Evolutionary conservation across 2,329 filamentous ascomycete genomes (phyloP).

Genomic region (Amauroascus verrucosus): DNA sequence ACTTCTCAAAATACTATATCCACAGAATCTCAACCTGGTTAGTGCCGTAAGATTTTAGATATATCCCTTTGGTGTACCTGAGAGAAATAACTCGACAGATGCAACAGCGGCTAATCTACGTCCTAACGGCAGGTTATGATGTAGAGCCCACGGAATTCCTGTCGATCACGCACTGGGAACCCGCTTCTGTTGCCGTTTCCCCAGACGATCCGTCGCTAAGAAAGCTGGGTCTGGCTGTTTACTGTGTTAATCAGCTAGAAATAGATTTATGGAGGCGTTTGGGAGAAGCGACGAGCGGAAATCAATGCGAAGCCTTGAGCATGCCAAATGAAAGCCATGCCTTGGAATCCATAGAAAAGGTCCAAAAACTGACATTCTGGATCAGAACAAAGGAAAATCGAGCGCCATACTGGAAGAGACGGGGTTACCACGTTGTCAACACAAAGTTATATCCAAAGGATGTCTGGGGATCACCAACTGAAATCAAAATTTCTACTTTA

Average conservation of each 20-base stretch:
- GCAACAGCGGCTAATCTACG: neutral
- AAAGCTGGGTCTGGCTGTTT: conserved; percentile 10
- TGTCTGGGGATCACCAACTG: conserved; percentile 6
- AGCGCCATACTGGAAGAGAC: conserved; percentile 14
- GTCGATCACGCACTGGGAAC: conserved; percentile 13
- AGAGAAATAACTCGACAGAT: neutral
- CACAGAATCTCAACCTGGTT: neutral
- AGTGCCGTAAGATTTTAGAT: neutral
- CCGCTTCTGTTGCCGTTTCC: conserved; percentile 9
- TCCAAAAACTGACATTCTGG: conserved; percentile 10
- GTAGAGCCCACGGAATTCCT: conserved; percentile 10
- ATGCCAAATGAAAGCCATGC: neutral
- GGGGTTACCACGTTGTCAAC: conserved; percentile 10
- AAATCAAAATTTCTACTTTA: conserved; percentile 11
- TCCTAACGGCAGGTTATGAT: conserved; percentile 9
- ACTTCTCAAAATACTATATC: neutral
- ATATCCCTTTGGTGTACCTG: neutral
- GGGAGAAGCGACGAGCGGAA: neutral
- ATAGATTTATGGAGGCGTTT: conserved; percentile 10
- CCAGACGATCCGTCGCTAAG: conserved; percentile 10
- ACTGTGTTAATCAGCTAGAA: conserved; percentile 10
- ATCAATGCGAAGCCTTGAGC: neutral
- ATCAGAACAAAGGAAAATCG: conserved; percentile 8
- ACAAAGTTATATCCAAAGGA: conserved; percentile 9
- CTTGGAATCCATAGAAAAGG: neutral